Evolutionary conservation across 2,329 filamentous ascomycete species (phyloP).

Genomic region (Arthrobotrys musiformis): DNA sequence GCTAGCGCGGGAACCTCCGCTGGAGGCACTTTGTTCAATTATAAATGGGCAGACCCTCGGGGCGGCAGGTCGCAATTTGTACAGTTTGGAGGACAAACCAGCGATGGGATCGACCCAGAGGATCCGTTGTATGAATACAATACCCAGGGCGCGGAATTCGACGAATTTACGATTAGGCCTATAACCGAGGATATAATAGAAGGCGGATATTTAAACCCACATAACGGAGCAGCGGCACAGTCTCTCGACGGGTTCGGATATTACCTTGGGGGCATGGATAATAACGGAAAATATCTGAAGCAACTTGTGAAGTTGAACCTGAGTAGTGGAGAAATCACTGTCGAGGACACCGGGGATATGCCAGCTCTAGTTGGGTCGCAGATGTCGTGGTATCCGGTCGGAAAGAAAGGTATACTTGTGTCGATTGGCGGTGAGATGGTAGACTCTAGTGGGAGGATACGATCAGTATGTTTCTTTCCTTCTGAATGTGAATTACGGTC

Average conservation of each 20-base stretch:
- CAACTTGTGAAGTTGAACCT: slow-evolving; percentile 31
- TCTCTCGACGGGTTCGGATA: slow-evolving; percentile 40
- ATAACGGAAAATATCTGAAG: slow-evolving; percentile 25
- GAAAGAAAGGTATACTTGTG: slow-evolving; percentile 39
- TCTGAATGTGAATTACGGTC: background rate
- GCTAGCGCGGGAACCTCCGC: slow-evolving; percentile 14
- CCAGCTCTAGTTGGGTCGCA: slow-evolving; percentile 26
- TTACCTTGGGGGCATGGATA: slow-evolving; percentile 33
- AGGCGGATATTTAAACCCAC: slow-evolving; percentile 21
- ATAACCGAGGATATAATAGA: background rate
- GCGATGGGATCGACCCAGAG: background rate
- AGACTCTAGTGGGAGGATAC: slow-evolving; percentile 25
- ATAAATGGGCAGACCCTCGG: slow-evolving; percentile 20
- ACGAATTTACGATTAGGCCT: background rate
- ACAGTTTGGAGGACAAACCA: slow-evolving; percentile 24
- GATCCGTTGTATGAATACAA: slow-evolving; percentile 31
- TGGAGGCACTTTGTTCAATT: slow-evolving; percentile 26
- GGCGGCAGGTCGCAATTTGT: slow-evolving; percentile 13
- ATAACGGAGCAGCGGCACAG: slow-evolving; percentile 42
- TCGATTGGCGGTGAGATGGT: slow-evolving; percentile 23
- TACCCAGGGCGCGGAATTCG: slow-evolving; percentile 2
- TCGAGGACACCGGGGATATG: slow-evolving; percentile 23
- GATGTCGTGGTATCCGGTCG: slow-evolving; percentile 40
- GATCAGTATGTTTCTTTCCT: slow-evolving; percentile 11
- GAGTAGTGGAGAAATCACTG: slow-evolving; percentile 22